phyloP scores from a whole-genome alignment of 179 eudicot species.

The Actinidia polygama region DNA sequence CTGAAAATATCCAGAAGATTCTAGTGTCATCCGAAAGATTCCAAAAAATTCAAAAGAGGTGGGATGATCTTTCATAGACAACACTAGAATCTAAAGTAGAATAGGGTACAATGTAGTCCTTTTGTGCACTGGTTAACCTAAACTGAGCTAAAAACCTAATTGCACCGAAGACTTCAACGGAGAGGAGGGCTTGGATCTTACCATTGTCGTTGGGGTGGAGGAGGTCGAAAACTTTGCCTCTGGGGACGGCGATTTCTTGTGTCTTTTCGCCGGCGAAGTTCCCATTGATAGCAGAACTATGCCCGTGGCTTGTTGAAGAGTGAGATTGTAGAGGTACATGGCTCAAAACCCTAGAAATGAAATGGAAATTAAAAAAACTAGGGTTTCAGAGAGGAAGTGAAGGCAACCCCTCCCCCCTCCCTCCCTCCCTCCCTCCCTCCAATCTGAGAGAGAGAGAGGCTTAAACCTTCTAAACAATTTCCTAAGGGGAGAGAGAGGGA shows the following conservation, averaged over 20 bases:
- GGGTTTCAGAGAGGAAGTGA: constrained; percentile 8
- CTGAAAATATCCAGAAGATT: not conserved
- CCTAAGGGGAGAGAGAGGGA: too few relatives aligned
- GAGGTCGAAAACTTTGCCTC: constrained; percentile 87
- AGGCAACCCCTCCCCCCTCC: not conserved
- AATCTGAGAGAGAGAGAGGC: too few relatives aligned
- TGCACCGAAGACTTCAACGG: constrained; percentile 88
- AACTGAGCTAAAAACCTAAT: constrained; percentile 88
- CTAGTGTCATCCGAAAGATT: not conserved
- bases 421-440: too few relatives aligned
- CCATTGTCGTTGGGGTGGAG: constrained; percentile 90
- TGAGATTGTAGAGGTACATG: constrained; percentile 91
- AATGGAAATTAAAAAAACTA: not conserved
- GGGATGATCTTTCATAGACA: too few relatives aligned
- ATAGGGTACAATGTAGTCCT: constrained; percentile 85
- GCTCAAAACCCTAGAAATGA: constrained; percentile 17
- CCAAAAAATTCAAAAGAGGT: not conserved
- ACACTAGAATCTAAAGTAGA: too few relatives aligned
- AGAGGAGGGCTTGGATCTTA: constrained; percentile 84
- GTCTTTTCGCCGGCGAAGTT: constrained; percentile 83
- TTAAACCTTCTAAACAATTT: too few relatives aligned
- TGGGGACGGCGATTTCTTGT: constrained; percentile 84
- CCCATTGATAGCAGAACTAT: constrained; percentile 79
- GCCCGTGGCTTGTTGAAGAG: constrained; percentile 89
- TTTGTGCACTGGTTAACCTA: constrained; percentile 85